phyloP scores from a whole-genome alignment of 495 filamentous ascomycete species.

The Aspergillus bertholletiae region DNA sequence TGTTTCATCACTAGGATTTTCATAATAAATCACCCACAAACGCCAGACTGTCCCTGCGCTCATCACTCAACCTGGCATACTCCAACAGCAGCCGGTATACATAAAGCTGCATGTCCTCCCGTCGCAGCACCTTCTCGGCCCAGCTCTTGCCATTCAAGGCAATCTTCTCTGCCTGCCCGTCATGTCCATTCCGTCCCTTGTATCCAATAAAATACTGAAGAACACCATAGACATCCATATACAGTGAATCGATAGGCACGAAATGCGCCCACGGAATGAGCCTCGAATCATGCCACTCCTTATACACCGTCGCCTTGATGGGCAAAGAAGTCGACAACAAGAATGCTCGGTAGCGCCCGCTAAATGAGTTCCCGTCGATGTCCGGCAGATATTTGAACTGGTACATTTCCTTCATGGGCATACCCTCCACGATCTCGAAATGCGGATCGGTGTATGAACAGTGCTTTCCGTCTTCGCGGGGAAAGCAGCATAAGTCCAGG shows the following conservation, averaged over 20 bases:
- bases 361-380: constrained; percentile 72
- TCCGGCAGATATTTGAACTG: constrained; percentile 59
- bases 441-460: constrained; percentile 51
- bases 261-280: constrained; percentile 69
- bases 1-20: too few relatives aligned
- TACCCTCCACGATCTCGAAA: constrained; percentile 37
- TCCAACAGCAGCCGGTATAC: not conserved
- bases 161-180: not conserved
- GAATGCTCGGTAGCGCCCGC: constrained; percentile 67
- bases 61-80: not conserved
- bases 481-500: not conserved
- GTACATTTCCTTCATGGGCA: constrained; percentile 56
- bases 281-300: constrained; percentile 72
- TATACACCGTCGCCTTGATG: constrained; percentile 70
- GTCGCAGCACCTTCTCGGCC: not conserved
- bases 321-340: constrained; percentile 59
- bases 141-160: not conserved
- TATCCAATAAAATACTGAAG: not conserved
- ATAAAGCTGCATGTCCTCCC: not conserved
- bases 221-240: not conserved
- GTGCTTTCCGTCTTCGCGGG: constrained; percentile 22
- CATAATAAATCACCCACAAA: too few relatives aligned
- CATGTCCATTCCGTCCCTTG: not conserved
- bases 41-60: not conserved
- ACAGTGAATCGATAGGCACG: not conserved